phyloP scores from a whole-genome alignment of 768 basidiomycete species.

The Solioccasus polychromus region DNA sequence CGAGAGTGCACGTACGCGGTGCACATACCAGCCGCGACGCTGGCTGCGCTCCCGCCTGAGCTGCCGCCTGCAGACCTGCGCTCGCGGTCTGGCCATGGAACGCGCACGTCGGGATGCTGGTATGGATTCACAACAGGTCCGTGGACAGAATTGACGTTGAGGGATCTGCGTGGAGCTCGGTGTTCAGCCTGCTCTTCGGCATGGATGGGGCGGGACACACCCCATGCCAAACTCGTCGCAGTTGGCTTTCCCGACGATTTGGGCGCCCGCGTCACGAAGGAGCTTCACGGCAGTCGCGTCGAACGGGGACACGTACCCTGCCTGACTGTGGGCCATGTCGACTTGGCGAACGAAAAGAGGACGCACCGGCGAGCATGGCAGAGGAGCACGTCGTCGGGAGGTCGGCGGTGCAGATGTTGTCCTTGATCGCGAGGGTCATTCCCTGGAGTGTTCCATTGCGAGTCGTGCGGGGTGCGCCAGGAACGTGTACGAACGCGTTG shows the following conservation, averaged over 20 bases:
- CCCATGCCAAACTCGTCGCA: conserved; percentile 99
- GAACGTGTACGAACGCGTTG: conserved; percentile 53
- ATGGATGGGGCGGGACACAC: conserved; percentile 38
- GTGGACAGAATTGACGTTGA: conserved; percentile 70
- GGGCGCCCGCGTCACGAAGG: conserved; percentile 58
- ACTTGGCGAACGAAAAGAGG: background rate
- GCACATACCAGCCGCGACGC: conserved; percentile 83
- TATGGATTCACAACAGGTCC: conserved; percentile 82
- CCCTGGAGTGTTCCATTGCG: conserved; percentile 34
- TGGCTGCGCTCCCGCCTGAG: conserved; percentile 93
- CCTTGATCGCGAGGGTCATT: conserved; percentile 73
- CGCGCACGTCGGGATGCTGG: conserved; percentile 21
- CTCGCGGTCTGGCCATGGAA: conserved; percentile 32
- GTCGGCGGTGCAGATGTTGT: conserved; percentile 73
- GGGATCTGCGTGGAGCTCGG: conserved; percentile 47
- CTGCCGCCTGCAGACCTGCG: conserved; percentile 83
- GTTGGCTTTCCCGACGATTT: conserved; percentile 85
- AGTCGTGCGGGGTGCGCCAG: background rate
- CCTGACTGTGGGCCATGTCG: background rate
- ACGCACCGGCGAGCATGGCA: conserved; percentile 61
- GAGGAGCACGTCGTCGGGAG: conserved; percentile 80
- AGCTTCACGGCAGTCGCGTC: conserved; percentile 81
- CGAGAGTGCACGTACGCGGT: conserved; percentile 60
- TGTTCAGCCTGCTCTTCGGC: background rate
- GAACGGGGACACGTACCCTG: conserved; percentile 77